Conservation (phyloP, 1,284 basidiomycete genomes). For the Anthracocystis walkeri region DNA sequence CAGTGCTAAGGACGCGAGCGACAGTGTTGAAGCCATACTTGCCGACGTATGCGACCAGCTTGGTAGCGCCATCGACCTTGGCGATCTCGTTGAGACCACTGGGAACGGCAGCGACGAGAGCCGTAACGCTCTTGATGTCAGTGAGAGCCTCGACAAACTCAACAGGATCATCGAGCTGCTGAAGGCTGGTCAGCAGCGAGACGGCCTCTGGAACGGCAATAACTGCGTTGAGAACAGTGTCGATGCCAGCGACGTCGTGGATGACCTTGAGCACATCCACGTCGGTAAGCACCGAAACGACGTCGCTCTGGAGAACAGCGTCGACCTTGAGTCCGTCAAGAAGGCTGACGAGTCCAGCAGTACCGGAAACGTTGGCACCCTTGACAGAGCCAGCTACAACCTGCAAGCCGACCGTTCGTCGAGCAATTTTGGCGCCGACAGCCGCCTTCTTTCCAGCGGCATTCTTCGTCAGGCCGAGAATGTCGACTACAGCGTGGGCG, state of each 20-base stretch:
- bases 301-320: constrained; percentile 16
- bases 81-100: constrained; percentile 9
- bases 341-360: constrained; percentile 5
- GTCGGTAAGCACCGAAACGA: constrained; percentile 16
- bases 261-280: constrained; percentile 13
- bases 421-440: not conserved
- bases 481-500: constrained; percentile 6
- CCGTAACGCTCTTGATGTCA: constrained; percentile 18
- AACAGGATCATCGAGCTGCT: constrained; percentile 18
- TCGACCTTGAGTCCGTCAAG: constrained; percentile 12
- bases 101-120: constrained; percentile 17
- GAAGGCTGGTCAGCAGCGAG: constrained; percentile 12
- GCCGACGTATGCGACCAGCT: constrained; percentile 21
- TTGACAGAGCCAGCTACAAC: constrained; percentile 5
- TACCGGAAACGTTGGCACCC: constrained; percentile 10
- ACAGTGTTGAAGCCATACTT: constrained; percentile 15
- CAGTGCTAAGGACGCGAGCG: constrained; percentile 8
- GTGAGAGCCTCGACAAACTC: constrained; percentile 24
- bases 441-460: not conserved
- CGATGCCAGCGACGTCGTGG: constrained; percentile 21
- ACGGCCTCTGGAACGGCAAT: constrained; percentile 12
- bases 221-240: constrained; percentile 17
- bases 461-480: constrained; percentile 4
- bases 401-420: not conserved
- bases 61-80: constrained; percentile 20